Evolutionary conservation across 2,329 filamentous ascomycete species (phyloP), one percentile per base, ranked within the genome.

Genomic region (Aspergillus versicolor): DNA sequence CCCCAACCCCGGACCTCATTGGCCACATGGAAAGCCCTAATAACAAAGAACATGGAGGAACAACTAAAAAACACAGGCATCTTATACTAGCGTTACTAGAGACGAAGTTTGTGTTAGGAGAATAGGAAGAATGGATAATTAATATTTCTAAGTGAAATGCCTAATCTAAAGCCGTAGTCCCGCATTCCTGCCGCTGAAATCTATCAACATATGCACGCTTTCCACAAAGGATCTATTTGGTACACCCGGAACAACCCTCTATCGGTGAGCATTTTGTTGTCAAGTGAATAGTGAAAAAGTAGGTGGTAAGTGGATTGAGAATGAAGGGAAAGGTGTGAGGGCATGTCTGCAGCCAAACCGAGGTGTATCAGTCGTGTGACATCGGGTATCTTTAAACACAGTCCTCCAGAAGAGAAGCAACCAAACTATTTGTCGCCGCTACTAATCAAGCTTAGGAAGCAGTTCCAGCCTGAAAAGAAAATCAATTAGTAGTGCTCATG

Each of bases 371-470:
- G 49, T 50, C 50, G 49, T 54, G 52, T 38, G 57, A 60, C 49
- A 40, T 61, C 48, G 64, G 64, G 61, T 64, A 63, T 67, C 60
- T 60, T 44, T 55, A 63, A 59, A 85, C 82, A 53, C 80, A 59
- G 40, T 54, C 40, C 54, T 48, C 15, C 42, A 46, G 52, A 38
- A 38, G 24, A 6, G 19, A 40, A 45, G 27, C n/a, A 37, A 30
- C n/a, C 27, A 30, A 56, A 55, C 66, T 63, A 73, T 60, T 68
- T 63, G 57, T 76, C 74, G 57, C 65, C 67, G 58, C 78, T 83
- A 71, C 83, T 84, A 64, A 84, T 76, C 68, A 80, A 77, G 67
- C 81, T 83, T 55, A 85, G 72, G 66, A 84, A 80, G 71, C 82
- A 85, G 69, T 84, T 84, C 82, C 82, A 84, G 55, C 81, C 81